Base-by-base conservation (phyloP, 768 basidiomycete species). In the Serpula lacrymans region DNA sequence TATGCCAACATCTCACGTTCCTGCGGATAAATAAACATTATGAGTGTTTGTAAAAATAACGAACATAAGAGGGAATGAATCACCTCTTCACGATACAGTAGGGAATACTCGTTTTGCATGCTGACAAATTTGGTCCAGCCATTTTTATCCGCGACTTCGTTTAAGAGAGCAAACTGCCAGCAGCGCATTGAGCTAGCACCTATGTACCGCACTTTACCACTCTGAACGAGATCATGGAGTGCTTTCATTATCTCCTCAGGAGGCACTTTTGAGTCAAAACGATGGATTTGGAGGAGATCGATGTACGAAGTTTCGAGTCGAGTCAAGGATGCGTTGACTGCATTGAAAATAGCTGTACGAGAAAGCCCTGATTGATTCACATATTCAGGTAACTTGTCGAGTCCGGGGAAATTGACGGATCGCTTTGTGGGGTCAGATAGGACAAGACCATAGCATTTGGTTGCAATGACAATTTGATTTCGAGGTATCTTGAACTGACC, bases 231-330 rank as follows among this genome's bases (percentile, higher is more conserved):
- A 46, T 72, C 70, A 40, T 72, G 68, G 13, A 72, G 50, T 1
- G 71, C 71, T 37, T 67, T 62, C 70, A 72, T 72, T 1, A 67
- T 72, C 57, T 71, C 71, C 37, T 60, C 61, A 27, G 51, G 45
- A 2, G 70, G 60, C 12, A 54, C 55, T 9, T 37, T 35, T 1
- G 50, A 42, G 33, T 71, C 70, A 37, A 62, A 70, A 16, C 70
- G 57, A 46, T 72, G 70, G 37, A 69, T 69, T 48, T 75, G 73
- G 5, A 74, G 56, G 14, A 64, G 52, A 38, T 64, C 62, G 41
- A 64, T 51, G 41, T 62, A 64, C 17, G 44, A 23, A 13, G 57
- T 52, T 18, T 54, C 49, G 14, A 63, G 54, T 13, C 62, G 58
- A 25, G 27, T 43, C 11, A 63, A 51, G 2, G 62, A 62, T 4